phyloP scores from a whole-genome alignment of 2,329 filamentous ascomycete genomes.

The Didymosphaeria variabile region DNA sequence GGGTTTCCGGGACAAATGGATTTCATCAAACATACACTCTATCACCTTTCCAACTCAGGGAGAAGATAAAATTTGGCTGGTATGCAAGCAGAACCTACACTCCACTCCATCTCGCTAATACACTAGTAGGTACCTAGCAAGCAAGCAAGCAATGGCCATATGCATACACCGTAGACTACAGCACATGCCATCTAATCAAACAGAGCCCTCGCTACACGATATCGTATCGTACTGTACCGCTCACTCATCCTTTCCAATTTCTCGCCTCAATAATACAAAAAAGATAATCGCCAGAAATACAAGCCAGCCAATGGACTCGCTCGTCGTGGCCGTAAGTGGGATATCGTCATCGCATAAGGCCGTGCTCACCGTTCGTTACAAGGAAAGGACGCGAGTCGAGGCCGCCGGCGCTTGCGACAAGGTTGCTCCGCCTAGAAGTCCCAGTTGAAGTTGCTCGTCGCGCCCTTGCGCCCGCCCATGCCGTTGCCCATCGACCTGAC shows the following conservation, averaged over 20 bases:
- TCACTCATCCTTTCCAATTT: neutral
- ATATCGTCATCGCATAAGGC: conserved; percentile 5
- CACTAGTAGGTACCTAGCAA: too few relatives aligned
- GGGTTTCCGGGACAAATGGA: too few relatives aligned
- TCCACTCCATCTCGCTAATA: too few relatives aligned
- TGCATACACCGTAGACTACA: too few relatives aligned
- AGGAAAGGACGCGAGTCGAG: neutral
- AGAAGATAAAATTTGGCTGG: too few relatives aligned
- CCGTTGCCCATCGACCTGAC: conserved; percentile 48
- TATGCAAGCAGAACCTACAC: too few relatives aligned
- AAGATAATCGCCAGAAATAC: neutral
- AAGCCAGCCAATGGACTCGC: neutral
- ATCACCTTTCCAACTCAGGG: too few relatives aligned
- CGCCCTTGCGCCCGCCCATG: conserved; percentile 51
- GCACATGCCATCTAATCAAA: neutral
- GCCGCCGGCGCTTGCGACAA: neutral
- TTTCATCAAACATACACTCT: too few relatives aligned
- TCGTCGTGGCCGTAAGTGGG: neutral
- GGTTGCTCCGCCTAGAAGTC: conserved; percentile 34
- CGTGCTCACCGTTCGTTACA: conserved; percentile 10
- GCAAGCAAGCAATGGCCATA: too few relatives aligned
- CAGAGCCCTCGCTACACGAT: neutral
- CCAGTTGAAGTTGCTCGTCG: conserved; percentile 36
- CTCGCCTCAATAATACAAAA: neutral
- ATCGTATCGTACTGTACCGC: neutral